Evolutionary conservation across 768 basidiomycete species (phyloP), one percentile per base, ranked within the genome.

Genomic region (Phanerochaete sordida): DNA sequence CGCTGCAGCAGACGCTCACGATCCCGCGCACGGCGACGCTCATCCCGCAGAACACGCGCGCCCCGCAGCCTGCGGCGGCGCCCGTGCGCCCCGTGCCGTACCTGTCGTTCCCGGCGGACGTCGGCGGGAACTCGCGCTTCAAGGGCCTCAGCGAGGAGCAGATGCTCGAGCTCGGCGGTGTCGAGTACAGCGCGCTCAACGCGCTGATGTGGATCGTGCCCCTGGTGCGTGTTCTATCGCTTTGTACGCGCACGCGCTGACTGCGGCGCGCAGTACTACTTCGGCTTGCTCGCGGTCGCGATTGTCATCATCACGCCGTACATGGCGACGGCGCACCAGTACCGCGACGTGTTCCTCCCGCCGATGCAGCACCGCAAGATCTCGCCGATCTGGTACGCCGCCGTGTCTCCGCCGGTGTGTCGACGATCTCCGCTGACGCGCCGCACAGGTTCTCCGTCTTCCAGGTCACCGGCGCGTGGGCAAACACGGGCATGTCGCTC

Each of bases 81-180:
- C 81, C 83, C 19, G 76, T 76, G 51, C 80, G 75, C 63, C 70
- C 74, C 0, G 93, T 90, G 1, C 77, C 90, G 0, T 98, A 98
- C 71, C 86, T 98, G 59, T 81, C 87, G 1, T 98, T 97, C 68
- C 84, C 91, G 46, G 90, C 92, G 0, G 70, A 83, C 2, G 91
- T 95, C n/a, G 91, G 93, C 0, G 81, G 86, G 37, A 96, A 96
- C 69, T 93, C 90, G 3, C 74, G 75, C 2, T 92, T 92, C 64
- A 80, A 81, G 35, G 76, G 72, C 63, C 73, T 96, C 56, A 91
- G 86, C 0, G 79, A 82, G 21, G 92, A 94, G 49, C 90, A 98
- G 68, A 76, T 91, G 65, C 93, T 96, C 64, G 93, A 97, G 71
- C 75, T 98, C 3, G 95, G 95, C 3, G 95, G 96, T 19, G 89